Conservation (phyloP, 208 protist genomes). For the Leishmania tarentolae region DNA sequence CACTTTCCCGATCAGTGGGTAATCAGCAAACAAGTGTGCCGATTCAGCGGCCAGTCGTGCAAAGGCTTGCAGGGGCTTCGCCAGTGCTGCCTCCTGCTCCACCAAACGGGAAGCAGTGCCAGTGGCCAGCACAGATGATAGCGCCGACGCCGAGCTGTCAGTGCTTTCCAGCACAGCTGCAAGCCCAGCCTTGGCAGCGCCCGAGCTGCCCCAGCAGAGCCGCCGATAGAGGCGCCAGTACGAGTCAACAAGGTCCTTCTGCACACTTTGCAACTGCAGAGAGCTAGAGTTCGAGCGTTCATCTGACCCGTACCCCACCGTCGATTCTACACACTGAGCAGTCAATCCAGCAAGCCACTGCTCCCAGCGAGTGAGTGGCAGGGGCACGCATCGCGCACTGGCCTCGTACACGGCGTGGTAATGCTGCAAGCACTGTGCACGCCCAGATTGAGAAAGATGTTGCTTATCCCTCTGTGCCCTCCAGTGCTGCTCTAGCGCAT, state of each 20-base stretch:
- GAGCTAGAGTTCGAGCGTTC: background rate
- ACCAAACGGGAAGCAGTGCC: background rate
- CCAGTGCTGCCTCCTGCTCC: conserved; percentile 4
- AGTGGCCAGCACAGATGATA: background rate
- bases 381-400: conserved; percentile 29
- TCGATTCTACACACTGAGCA: background rate
- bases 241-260: conserved; percentile 3
- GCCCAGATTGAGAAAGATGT: conserved; percentile 1
- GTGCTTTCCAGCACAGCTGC: conserved; percentile 14
- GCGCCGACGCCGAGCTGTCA: background rate
- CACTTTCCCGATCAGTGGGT: conserved; percentile 42
- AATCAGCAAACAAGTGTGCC: conserved; percentile 51
- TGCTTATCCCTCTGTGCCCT: background rate
- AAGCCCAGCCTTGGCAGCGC: conserved; percentile 14
- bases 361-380: conserved; percentile 34
- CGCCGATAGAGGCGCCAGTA: conserved; percentile 24
- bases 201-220: conserved; percentile 16
- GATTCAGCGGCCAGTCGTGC: conserved; percentile 40
- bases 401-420: conserved; percentile 44
- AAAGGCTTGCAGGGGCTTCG: conserved; percentile 42
- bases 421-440: conserved; percentile 29
- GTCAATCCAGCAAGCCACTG: conserved; percentile 38
- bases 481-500: conserved; percentile 24
- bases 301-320: background rate
- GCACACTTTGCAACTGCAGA: conserved; percentile 5